Conservation (phyloP, 2,329 filamentous ascomycete genomes). For the Alternaria viburni region DNA sequence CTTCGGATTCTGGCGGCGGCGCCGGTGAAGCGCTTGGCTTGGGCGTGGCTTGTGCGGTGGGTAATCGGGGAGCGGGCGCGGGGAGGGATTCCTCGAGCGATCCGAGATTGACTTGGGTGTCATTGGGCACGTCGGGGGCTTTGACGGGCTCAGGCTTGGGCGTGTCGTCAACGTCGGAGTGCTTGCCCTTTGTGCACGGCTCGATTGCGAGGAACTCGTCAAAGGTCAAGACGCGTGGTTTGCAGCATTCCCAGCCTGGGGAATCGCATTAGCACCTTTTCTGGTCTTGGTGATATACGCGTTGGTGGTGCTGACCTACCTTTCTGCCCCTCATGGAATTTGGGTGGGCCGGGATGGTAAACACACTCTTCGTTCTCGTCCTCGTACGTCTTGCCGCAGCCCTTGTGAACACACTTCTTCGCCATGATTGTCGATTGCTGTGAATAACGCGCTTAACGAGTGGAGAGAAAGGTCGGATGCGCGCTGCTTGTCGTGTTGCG, state of each 20-base stretch:
- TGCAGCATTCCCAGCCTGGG: constrained; percentile 98
- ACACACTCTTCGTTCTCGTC: constrained; percentile 82
- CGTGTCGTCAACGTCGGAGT: constrained; percentile 84
- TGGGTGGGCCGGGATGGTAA: constrained; percentile 91
- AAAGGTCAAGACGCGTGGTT: constrained; percentile 93
- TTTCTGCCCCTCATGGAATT: constrained; percentile 97
- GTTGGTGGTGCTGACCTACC: constrained; percentile 59
- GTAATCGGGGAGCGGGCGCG: constrained; percentile 40
- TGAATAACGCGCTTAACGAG: background rate
- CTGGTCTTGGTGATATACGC: background rate
- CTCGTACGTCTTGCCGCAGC: constrained; percentile 87
- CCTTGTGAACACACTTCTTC: constrained; percentile 93
- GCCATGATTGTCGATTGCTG: constrained; percentile 58
- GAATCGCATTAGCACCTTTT: constrained; percentile 2
- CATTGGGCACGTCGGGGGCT: constrained; percentile 53
- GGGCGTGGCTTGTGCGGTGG: constrained; percentile 37
- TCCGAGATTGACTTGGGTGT: constrained; percentile 40
- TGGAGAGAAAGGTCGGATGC: constrained; percentile 9
- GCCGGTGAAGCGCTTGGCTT: constrained; percentile 33
- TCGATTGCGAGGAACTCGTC: constrained; percentile 95
- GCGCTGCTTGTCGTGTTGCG: constrained; percentile 9
- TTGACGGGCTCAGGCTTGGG: constrained; percentile 59
- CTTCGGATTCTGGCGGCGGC: constrained; percentile 67
- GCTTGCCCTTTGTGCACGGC: constrained; percentile 90
- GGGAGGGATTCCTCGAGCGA: constrained; percentile 40